Base-by-base conservation (phyloP, 1,139 yeast genomes). In the Wickerhamiella infanticola region DNA sequence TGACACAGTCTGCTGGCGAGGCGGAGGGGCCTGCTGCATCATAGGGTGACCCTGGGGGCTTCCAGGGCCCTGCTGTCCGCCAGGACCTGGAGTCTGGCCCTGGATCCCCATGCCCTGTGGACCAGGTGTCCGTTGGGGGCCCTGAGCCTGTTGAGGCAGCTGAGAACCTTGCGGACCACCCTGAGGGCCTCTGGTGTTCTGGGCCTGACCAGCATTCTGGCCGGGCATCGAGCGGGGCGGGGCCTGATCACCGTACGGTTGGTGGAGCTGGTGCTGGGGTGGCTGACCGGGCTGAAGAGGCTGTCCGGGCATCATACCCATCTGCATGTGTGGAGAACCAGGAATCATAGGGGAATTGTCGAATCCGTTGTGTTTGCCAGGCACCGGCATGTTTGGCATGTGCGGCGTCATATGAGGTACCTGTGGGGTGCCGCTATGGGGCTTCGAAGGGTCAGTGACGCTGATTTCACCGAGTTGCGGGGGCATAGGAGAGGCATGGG, bases 111-210 rank as follows among this genome's bases (percentile, higher is more conserved):
- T 24, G 18, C 40, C 40, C 13, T 39, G 41, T 5, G 11, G 42
- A n/a, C 45, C 42, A 24, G n/a, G 37, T 24, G 25, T 18, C 25
- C 23, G 35, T 33, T 24, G 23, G 31, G 8, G 43, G 35, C 40
- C 44, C 13, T 37, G 42, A 25, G 43, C 41, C 13, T 49, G 49
- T 37, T 47, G 51, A 2, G 49, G 51, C 3, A 48, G 48, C 37
- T 42, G 47, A 3, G 50, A 49, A 4, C 39, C 39, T 36, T 37
- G 44, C 7, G 18, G 27, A 7, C 9, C 40, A 24, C 39, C 39
- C 7, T 39, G 41, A 39, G 39, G 41, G 7, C 41, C 41, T 39
- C 18, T 39, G 9, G 41, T 39, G 8, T 39, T n/a, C 18, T 9
- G 11, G 37, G 7, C 7, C 13, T n/a, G 7, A 35, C 37, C 37